Evolutionary conservation across 139 green algal genomes (phyloP).

Genomic region (Chlorella sorokiniana): DNA sequence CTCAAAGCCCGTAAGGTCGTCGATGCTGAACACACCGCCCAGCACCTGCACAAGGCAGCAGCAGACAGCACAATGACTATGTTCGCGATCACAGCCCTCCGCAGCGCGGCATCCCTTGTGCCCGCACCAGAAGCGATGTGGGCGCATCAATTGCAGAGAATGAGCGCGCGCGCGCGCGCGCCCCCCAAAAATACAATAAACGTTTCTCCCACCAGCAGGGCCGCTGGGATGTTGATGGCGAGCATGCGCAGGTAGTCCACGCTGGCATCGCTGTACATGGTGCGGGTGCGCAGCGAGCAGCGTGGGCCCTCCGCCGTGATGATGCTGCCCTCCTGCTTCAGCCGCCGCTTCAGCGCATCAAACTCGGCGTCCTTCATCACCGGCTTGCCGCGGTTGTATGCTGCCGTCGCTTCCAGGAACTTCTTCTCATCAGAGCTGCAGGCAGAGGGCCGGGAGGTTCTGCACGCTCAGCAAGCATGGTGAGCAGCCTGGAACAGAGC

Average conservation of each 20-base stretch:
- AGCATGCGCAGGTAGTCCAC: slow-evolving; percentile 87
- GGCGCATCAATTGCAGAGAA: too few relatives aligned
- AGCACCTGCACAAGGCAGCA: slow-evolving; percentile 54
- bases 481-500: neutral
- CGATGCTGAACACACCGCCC: slow-evolving; percentile 74
- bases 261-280: slow-evolving; percentile 74
- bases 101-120: too few relatives aligned
- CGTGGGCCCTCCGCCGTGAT: slow-evolving; percentile 66
- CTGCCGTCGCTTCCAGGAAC: slow-evolving; percentile 85
- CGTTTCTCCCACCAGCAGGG: slow-evolving; percentile 36
- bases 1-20: slow-evolving; percentile 87
- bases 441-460: neutral
- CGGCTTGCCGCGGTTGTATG: slow-evolving; percentile 68
- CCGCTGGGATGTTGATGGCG: slow-evolving; percentile 84
- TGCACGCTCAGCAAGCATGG: neutral
- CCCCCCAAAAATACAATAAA: too few relatives aligned
- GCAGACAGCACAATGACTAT: neutral
- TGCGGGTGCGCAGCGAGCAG: slow-evolving; percentile 78
- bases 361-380: slow-evolving; percentile 84
- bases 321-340: neutral
- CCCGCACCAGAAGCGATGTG: too few relatives aligned
- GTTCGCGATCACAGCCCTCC: too few relatives aligned
- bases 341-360: slow-evolving; percentile 60
- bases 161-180: too few relatives aligned
- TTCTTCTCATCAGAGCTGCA: slow-evolving; percentile 72